phyloP scores from a whole-genome alignment of 352 stramenopile genomes.

The Globisporangium iwayamae region DNA sequence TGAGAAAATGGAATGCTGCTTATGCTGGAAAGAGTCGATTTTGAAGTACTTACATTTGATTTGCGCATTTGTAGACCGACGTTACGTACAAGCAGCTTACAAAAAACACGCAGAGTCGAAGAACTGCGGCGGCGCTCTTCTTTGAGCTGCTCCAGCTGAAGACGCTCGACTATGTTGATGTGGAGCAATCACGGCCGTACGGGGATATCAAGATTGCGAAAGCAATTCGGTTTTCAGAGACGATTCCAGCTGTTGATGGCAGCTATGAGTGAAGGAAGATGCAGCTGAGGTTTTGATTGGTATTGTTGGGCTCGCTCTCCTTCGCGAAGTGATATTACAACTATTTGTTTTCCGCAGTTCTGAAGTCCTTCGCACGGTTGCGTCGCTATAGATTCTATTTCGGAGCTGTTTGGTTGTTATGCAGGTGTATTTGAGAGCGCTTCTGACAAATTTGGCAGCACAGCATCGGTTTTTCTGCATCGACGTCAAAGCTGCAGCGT shows the following conservation, averaged over 20 bases:
- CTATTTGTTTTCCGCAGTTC: constrained; percentile 2
- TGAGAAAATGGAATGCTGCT: constrained; percentile 8
- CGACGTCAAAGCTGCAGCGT: neutral
- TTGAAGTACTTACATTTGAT: neutral
- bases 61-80: constrained; percentile 30
- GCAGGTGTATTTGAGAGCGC: neutral
- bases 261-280: constrained; percentile 19
- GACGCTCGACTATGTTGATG: constrained; percentile 96
- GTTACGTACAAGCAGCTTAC: constrained; percentile 87
- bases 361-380: neutral
- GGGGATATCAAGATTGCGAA: constrained; percentile 92
- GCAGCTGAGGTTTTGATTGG: neutral
- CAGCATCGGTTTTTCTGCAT: constrained; percentile 10
- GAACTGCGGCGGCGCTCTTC: constrained; percentile 93
- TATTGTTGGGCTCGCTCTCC: neutral
- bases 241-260: constrained; percentile 77
- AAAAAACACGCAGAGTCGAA: constrained; percentile 71
- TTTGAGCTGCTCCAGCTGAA: constrained; percentile 98
- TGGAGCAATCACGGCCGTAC: constrained; percentile 92
- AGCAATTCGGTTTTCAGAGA: constrained; percentile 59
- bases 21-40: constrained; percentile 2
- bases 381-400: constrained; percentile 8
- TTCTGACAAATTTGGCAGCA: neutral
- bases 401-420: neutral
- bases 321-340: constrained; percentile 6